phyloP scores from a whole-genome alignment of 331 rosid genomes.

The Rhamnella rubrinervis region DNA sequence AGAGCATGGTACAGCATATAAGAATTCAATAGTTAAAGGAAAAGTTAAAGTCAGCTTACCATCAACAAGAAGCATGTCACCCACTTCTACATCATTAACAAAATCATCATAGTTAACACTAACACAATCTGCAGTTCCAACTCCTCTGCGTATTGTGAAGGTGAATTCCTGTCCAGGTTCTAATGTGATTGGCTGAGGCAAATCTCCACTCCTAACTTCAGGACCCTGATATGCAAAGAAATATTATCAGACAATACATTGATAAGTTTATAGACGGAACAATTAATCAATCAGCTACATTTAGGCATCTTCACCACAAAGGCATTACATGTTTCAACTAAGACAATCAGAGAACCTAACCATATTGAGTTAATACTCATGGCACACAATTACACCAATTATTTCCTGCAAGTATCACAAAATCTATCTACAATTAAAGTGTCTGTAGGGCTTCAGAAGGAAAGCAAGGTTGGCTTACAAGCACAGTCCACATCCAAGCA shows the following conservation, averaged over 20 bases:
- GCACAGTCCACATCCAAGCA: neutral
- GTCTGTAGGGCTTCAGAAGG: no score
- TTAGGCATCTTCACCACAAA: no score
- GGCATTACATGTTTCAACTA: no score
- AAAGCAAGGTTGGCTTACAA: neutral
- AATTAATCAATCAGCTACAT: no score
- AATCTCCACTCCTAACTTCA: conserved; percentile 98
- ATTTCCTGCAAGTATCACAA: no score
- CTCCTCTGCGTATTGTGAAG: conserved; percentile 83
- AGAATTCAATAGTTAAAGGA: conserved; percentile 2
- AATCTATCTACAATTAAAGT: no score
- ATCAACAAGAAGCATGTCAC: conserved; percentile 95
- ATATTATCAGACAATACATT: conserved; percentile 10
- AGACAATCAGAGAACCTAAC: no score
- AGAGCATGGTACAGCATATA: neutral
- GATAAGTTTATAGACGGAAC: neutral
- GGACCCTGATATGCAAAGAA: conserved; percentile 66
- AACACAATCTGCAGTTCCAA: conserved; percentile 84
- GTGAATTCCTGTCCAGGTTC: conserved; percentile 82
- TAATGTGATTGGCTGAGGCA: conserved; percentile 82
- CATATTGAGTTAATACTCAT: no score
- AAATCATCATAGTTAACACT: conserved; percentile 98
- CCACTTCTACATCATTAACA: conserved; percentile 88
- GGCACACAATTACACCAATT: no score
- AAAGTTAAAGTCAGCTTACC: conserved; percentile 38